A percentile compares a stretch with the other conserved stretches of the same genome.
phyloP scores from a whole-genome alignment of 2,329 filamentous ascomycete species.

The Phyllosticta citribraziliensis region DNA sequence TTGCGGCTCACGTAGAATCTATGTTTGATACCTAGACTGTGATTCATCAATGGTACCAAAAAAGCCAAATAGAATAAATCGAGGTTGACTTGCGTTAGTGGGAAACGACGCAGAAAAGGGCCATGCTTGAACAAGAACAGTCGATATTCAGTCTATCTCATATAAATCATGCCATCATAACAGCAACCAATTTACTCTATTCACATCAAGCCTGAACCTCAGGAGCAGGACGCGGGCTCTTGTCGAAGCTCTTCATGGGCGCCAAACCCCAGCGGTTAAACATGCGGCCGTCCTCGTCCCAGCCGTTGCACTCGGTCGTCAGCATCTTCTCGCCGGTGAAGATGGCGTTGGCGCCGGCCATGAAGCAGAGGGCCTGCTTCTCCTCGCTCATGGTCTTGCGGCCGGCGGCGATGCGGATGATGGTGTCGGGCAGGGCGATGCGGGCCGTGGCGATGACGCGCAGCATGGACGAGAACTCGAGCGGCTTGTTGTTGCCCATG shows the following conservation, averaged over 20 bases:
- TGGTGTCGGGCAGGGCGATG: conserved; percentile 73
- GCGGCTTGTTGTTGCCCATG: conserved; percentile 60
- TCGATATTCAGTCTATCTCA: not conserved
- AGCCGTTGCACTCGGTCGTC: conserved; percentile 83
- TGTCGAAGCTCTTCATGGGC: conserved; percentile 50
- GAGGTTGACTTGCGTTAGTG: too few species aligned
- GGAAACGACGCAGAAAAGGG: too few species aligned
- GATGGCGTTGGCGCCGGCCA: conserved; percentile 86
- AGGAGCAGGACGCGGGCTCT: conserved; percentile 3
- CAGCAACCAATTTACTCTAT: not conserved
- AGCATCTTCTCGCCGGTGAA: conserved; percentile 96
- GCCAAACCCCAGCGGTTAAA: conserved; percentile 73
- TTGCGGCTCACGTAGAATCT: too few species aligned
- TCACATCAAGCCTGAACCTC: not conserved
- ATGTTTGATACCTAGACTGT: too few species aligned
- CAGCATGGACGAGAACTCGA: conserved; percentile 69
- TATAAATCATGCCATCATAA: not conserved
- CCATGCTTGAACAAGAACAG: not conserved
- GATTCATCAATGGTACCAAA: too few species aligned
- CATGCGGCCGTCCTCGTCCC: conserved; percentile 79
- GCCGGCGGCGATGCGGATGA: conserved; percentile 78
- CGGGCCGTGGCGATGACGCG: conserved; percentile 77
- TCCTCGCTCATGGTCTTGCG: conserved; percentile 78
- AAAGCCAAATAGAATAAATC: too few species aligned
- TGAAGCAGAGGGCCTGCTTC: conserved; percentile 81